These are phyloP conservation scores for Corylus heterophylla DNA, from an alignment of 306 rosid species.

Conservation along the genomic window DNA sequence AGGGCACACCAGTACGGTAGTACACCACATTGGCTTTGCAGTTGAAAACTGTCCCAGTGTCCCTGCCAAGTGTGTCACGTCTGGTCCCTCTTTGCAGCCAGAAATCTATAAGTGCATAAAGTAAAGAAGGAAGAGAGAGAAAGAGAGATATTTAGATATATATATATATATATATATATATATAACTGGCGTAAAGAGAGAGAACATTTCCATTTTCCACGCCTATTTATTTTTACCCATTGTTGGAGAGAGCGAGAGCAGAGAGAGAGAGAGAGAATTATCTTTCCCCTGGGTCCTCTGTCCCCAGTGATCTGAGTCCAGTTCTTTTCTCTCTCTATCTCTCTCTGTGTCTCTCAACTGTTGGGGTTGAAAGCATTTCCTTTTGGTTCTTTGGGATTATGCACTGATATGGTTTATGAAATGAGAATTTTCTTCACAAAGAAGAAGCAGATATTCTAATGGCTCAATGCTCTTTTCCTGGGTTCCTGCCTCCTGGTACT, in stretches of 20 bases:
- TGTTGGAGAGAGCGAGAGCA: not conserved
- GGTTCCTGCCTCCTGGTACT: slow-evolving; percentile 22
- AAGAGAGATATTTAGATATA: not conserved
- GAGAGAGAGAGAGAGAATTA: slow-evolving; percentile 4
- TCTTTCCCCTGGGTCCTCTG: slow-evolving; percentile 19
- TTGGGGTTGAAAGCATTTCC: slow-evolving; percentile 7
- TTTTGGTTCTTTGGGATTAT: not conserved
- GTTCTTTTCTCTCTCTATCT: not conserved
- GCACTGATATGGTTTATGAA: not conserved
- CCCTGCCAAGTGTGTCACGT: no score
- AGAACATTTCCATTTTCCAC: no score
- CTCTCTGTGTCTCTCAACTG: not conserved
- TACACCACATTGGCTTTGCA: not conserved
- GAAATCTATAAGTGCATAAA: no score
- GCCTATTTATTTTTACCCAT: no score
- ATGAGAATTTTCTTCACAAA: slow-evolving; percentile 4
- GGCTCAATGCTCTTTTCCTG: slow-evolving; percentile 8
- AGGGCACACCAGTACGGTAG: not conserved
- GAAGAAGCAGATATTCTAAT: slow-evolving; percentile 14
- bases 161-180: not conserved
- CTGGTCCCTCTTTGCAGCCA: no score
- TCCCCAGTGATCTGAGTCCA: slow-evolving; percentile 23
- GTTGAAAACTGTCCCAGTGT: slow-evolving; percentile 18
- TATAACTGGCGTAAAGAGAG: not conserved
- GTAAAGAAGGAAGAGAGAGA: not conserved